Evolutionary conservation across 352 stramenopile genomes (phyloP), one percentile per base, ranked within the genome.

Genomic region (Phytophthora ramorum): DNA sequence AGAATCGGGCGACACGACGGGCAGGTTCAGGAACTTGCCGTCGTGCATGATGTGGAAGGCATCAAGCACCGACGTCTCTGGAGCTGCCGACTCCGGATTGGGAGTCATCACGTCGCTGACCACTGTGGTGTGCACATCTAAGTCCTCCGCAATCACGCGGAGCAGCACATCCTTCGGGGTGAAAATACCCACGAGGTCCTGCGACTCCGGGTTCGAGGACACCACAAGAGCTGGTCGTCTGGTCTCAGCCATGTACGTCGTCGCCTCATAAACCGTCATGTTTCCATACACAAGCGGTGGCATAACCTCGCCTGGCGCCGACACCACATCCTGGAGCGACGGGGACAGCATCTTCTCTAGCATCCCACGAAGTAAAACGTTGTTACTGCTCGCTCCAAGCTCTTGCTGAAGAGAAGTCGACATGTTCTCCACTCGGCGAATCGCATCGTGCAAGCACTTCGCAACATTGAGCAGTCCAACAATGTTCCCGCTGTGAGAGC

Each of bases 41-140:
- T 99, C 97, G 58, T 99, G 96, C 96, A 99, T 99, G 48, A 98
- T 98, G 73, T 99, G 97, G 66, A 99, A 93, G 0, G 97, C 97
- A 61, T 99, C 97, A 10, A 99, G 67, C 10, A 99, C 91, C 0
- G 95, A 98, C 7, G 97, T 98, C 32, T 98, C 92, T 9, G 94
- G 92, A 6, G 79, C 75, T 12, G 97, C 96, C 3, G 90, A 92
- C 65, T 99, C 97, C 5, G 97, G 97, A 55, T 98, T 97, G 1
- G 89, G 84, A 3, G 97, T 99, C 97, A 99, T 99, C 19, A 96
- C 87, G 1, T 94, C 80, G 32, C 81, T 85, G 10, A 99, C 91
- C 5, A 72, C 73, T n/a, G 94, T 99, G 4, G 68, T 83, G 55
- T 95, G 71, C 14, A 97, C 81, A 46, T 96, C 84, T 22, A 98